Percentiles rank a stretch among this genome's conserved stretches.
Conservation (phyloP, 331 rosid genomes). For the Malus hybrid region DNA sequence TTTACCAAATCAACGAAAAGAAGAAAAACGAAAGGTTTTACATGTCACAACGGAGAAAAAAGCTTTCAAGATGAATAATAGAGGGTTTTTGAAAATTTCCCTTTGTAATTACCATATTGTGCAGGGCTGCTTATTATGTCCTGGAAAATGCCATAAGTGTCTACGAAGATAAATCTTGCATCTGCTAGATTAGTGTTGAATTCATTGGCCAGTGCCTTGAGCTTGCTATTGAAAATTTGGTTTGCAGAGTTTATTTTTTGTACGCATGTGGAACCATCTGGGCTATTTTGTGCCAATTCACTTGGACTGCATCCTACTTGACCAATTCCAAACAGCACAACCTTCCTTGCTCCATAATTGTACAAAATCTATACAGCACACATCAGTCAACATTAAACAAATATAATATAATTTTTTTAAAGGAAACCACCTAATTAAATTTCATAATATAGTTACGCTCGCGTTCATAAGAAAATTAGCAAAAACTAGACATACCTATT, state of each 20-base stretch:
- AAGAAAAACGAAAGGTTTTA: background rate
- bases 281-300: slow-evolving; percentile 68
- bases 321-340: slow-evolving; percentile 77
- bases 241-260: slow-evolving; percentile 64
- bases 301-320: slow-evolving; percentile 86
- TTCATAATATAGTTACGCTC: too few relatives aligned
- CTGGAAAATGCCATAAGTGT: slow-evolving; percentile 66
- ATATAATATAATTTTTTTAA: background rate
- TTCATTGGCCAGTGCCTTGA: slow-evolving; percentile 54
- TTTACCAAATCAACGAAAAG: background rate
- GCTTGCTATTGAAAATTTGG: slow-evolving; percentile 55
- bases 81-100: background rate
- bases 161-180: slow-evolving; percentile 60
- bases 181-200: slow-evolving; percentile 49
- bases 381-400: background rate
- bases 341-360: slow-evolving; percentile 75
- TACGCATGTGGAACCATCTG: slow-evolving; percentile 72
- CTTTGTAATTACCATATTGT: slow-evolving; percentile 46
- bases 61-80: background rate
- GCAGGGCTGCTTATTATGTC: slow-evolving; percentile 60
- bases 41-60: background rate
- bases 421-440: too few relatives aligned
- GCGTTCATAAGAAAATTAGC: too few relatives aligned
- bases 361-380: slow-evolving; percentile 38
- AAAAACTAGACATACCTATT: background rate